Evolutionary conservation across 805 yeast genomes (phyloP).

Genomic region (Lipomyces japonicus): DNA sequence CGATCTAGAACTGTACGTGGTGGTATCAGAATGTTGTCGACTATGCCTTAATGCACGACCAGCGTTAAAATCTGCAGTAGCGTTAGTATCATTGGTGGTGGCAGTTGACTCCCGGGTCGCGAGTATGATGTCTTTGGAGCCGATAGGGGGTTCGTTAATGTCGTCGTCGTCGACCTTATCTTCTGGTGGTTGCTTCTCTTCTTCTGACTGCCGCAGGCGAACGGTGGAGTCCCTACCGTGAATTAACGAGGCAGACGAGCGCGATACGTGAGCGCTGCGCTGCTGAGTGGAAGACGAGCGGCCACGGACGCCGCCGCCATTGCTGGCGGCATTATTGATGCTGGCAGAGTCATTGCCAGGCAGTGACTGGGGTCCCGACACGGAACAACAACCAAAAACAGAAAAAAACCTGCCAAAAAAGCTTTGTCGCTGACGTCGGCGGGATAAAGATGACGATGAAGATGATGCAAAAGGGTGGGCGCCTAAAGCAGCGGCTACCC

Average conservation of each 20-base stretch:
- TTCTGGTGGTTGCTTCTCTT: conserved; percentile 5
- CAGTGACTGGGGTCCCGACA: too few relatives aligned
- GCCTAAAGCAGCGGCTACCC: neutral
- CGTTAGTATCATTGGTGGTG: neutral
- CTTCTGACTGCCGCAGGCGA: conserved; percentile 9
- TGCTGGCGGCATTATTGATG: too few relatives aligned
- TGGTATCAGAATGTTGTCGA: neutral
- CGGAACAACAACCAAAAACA: conserved; percentile 10
- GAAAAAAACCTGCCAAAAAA: conserved; percentile 17
- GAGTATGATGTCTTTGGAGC: conserved; percentile 5
- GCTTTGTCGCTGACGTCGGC: too few relatives aligned
- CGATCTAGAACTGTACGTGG: neutral
- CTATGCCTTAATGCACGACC: neutral
- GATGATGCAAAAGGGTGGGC: neutral
- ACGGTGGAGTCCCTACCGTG: conserved; percentile 8
- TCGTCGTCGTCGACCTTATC: conserved; percentile 8
- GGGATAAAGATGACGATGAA: too few relatives aligned
- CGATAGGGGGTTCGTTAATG: neutral
- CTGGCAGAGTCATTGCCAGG: too few relatives aligned
- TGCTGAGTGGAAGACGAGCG: neutral
- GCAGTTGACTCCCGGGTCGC: neutral
- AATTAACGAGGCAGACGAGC: neutral
- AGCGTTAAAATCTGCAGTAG: neutral
- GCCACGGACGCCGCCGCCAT: neutral
- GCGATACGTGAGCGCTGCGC: neutral